These are phyloP conservation scores for Cutaneotrichosporon dermatis DNA, from an alignment of 1,284 basidiomycete genomes.

Conservation along the genomic window DNA sequence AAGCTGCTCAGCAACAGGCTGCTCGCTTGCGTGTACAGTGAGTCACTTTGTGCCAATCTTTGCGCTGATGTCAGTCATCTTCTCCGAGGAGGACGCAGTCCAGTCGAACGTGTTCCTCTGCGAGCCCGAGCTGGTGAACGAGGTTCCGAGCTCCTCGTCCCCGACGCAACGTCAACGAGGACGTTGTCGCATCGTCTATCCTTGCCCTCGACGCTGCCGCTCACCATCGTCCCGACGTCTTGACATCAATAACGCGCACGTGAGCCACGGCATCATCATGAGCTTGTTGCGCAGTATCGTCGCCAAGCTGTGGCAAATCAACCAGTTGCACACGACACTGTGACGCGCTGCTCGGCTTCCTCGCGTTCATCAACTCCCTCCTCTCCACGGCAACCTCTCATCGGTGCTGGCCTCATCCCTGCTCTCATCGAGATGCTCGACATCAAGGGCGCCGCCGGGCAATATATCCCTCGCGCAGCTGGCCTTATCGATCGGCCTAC, in stretches of 20 bases:
- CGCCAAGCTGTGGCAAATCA: constrained; percentile 62
- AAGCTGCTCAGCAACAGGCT: constrained; percentile 78
- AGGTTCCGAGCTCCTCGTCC: constrained; percentile 86
- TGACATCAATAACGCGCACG: constrained; percentile 86
- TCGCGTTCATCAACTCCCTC: constrained; percentile 84
- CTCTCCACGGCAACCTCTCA: constrained; percentile 83
- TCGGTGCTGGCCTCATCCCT: constrained; percentile 92
- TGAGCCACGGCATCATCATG: constrained; percentile 94
- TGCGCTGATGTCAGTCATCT: constrained; percentile 56
- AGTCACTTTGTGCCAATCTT: constrained; percentile 9
- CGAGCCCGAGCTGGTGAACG: constrained; percentile 82
- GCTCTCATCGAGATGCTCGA: constrained; percentile 83
- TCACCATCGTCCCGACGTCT: constrained; percentile 79
- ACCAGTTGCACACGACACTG: constrained; percentile 66
- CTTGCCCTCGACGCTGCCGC: constrained; percentile 84
- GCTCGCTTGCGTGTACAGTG: constrained; percentile 80
- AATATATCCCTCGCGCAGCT: constrained; percentile 58
- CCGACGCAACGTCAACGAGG: constrained; percentile 54
- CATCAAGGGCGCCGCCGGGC: constrained; percentile 49
- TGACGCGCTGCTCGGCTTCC: constrained; percentile 82
- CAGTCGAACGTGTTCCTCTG: constrained; percentile 78
- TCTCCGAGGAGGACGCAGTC: constrained; percentile 68
- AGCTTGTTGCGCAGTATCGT: constrained; percentile 75
- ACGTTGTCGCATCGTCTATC: constrained; percentile 79
- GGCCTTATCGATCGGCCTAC: constrained; percentile 88